Evolutionary conservation across 345 rosid genomes (phyloP), one percentile per base, ranked within the genome.

Genomic region (Isatis tinctoria): DNA sequence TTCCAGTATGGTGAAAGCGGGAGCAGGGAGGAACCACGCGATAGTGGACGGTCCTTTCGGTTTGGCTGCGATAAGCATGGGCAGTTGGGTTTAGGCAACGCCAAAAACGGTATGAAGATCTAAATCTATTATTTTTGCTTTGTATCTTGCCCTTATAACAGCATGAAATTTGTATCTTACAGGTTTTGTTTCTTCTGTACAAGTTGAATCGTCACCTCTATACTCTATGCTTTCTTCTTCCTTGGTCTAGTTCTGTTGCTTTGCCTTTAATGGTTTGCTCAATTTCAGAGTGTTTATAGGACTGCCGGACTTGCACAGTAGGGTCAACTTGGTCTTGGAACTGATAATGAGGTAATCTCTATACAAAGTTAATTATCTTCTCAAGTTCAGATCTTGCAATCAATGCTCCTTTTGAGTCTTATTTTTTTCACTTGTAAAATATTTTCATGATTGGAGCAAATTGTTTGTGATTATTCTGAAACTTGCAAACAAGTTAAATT

Each of bases 21-120:
- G 83, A 70, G 86, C 86, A 11, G 98, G 98, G 61, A 88, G 78
- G 87, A 90, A 57, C 74, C 97, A 94, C 74, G 87, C n/a, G n/a
- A 83, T 39, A 87, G 90, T 17, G 97, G 98, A 17, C 77, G 75
- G 61, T 91, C 97, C 12, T 76, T 94, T 47, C 90, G 92, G 66
- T 94, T 94, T 78, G 98, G 98, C 47, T 94, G 97, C 97, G 91
- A 94, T 74, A 94, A 91, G 70, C 89, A 88, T 81, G 98, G 98
- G 62, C 97, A 94, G 81, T 85, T 94, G 80, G 97, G 98, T 70
- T 83, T 85, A 41, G 98, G 98, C 41, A 86, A 91, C 0, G 74
- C 67, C 48, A 87, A 79, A 87, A 91, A 85, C 77, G 98, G 98
- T 90, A 79, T 64, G 70, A 67, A 3, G 57, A 10, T 14, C 17